Conservation (phyloP, 805 yeast species). For the Zygotorulaspora sp. region DNA sequence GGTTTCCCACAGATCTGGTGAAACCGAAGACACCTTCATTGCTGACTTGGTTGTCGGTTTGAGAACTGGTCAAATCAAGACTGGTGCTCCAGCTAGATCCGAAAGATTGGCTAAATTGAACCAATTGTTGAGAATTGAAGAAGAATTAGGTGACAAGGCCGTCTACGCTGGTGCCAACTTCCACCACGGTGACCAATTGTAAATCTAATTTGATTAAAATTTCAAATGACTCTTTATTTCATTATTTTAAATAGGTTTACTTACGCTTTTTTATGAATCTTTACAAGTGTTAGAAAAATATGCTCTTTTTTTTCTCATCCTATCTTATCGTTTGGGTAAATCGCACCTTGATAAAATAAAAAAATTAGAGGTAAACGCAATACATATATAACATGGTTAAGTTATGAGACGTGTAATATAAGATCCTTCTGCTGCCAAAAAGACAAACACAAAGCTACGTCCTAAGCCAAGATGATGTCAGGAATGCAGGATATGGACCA, state of each 20-base stretch:
- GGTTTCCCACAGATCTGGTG: slow-evolving; percentile 99
- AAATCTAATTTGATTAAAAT: slow-evolving; percentile 15
- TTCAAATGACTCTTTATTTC: slow-evolving; percentile 1
- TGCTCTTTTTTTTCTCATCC: neutral
- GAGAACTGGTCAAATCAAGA: slow-evolving; percentile 98
- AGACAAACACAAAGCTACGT: too few relatives aligned
- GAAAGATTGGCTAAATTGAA: slow-evolving; percentile 99
- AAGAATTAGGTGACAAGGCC: slow-evolving; percentile 97
- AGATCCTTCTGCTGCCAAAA: neutral
- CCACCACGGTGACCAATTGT: slow-evolving; percentile 51
- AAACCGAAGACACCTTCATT: slow-evolving; percentile 97
- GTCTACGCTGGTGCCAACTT: slow-evolving; percentile 90
- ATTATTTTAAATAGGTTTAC: slow-evolving; percentile 2
- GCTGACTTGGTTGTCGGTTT: slow-evolving; percentile 98
- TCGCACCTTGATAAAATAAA: slow-evolving; percentile 1
- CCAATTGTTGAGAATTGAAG: slow-evolving; percentile 98
- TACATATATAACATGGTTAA: too few relatives aligned
- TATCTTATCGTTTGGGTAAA: neutral
- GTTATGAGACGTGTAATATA: neutral
- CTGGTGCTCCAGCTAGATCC: slow-evolving; percentile 99
- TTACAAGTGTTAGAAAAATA: slow-evolving; percentile 12
- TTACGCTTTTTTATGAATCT: slow-evolving; percentile 14
- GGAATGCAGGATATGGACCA: neutral
- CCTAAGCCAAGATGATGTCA: too few relatives aligned
- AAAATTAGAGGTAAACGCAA: too few relatives aligned